phyloP scores from a whole-genome alignment of 768 basidiomycete genomes.

The Lentinula edodes region DNA sequence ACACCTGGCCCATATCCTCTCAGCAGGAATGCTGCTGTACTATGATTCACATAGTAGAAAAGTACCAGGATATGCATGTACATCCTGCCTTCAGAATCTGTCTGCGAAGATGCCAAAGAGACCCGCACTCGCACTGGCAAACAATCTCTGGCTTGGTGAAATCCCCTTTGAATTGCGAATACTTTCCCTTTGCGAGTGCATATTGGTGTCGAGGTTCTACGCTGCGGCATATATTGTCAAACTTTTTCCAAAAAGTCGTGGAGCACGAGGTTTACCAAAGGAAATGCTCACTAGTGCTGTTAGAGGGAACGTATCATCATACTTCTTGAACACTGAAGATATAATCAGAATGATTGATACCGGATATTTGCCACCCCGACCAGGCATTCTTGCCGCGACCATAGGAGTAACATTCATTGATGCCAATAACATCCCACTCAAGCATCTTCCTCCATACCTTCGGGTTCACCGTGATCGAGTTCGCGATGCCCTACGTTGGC shows the following conservation, averaged over 20 bases:
- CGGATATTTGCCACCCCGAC: conserved; percentile 24
- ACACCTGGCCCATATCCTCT: no score
- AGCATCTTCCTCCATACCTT: conserved; percentile 23
- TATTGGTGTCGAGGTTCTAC: conserved; percentile 12
- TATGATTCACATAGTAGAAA: no score
- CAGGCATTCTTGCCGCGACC: conserved; percentile 20
- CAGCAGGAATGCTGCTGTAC: no score
- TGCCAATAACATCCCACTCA: conserved; percentile 16
- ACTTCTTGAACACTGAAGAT: conserved; percentile 17
- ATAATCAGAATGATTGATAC: conserved; percentile 28
- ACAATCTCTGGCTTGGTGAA: conserved; percentile 7
- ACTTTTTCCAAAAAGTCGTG: conserved; percentile 23
- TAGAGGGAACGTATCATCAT: conserved; percentile 29
- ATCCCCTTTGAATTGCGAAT: background rate
- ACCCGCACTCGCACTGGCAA: conserved; percentile 6
- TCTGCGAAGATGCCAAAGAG: no score
- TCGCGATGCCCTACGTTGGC: conserved; percentile 24
- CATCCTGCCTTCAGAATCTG: no score
- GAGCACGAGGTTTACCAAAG: background rate
- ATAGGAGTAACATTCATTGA: conserved; percentile 32
- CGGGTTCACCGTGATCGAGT: conserved; percentile 24
- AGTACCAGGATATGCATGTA: no score
- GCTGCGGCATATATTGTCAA: conserved; percentile 29
- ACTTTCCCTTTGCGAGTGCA: background rate
- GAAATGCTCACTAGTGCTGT: conserved; percentile 22